Evolutionary conservation across 257 asterid genomes (phyloP), one percentile per base, ranked within the genome.

Genomic region (Cordia subcordata): DNA sequence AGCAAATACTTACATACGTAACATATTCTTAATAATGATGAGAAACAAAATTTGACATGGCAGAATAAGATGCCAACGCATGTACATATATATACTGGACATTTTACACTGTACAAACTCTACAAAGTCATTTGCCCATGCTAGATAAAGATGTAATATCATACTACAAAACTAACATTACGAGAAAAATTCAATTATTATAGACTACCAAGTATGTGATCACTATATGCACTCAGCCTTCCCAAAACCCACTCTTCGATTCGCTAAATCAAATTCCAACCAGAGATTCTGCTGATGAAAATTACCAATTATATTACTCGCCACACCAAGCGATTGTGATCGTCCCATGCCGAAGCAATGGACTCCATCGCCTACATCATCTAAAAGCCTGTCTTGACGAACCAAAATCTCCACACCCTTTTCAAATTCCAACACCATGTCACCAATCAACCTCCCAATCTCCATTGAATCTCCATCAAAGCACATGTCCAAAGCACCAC

Each of bases 211-310:
- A n/a, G n/a, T n/a, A n/a, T n/a, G n/a, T n/a, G n/a, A n/a, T n/a
- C n/a, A n/a, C n/a, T n/a, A n/a, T n/a, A n/a, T n/a, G n/a, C 98
- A 88, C 69, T 85, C 82, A 8, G 84, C 81, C 50, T 51, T 72
- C 0, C 94, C 96, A 44, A 91, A 84, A 11, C 98, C 96, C 16
- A 88, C 79, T 69, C 85, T 77, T 40, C 64, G 57, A 16, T 61
- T 76, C 3, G 66, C 64, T 15, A 82, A 22, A 77, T 91, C 98
- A 68, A 85, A 88, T 42, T 91, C 98, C 39, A 91, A 95, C 95
- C 98, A 91, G n/a, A 58, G 71, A 72, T 85, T 81, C 49, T 88
- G 96, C 57, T 91, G 98, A 73, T 87, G 95, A 66, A 91, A 87
- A 65, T 85, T 85, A 0, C 98, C 98, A 37, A 91, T 74, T 11